A percentile compares a stretch with the other conserved stretches of the same genome.
phyloP scores from a whole-genome alignment of 768 basidiomycete species.

The Lactarius akahatsu region DNA sequence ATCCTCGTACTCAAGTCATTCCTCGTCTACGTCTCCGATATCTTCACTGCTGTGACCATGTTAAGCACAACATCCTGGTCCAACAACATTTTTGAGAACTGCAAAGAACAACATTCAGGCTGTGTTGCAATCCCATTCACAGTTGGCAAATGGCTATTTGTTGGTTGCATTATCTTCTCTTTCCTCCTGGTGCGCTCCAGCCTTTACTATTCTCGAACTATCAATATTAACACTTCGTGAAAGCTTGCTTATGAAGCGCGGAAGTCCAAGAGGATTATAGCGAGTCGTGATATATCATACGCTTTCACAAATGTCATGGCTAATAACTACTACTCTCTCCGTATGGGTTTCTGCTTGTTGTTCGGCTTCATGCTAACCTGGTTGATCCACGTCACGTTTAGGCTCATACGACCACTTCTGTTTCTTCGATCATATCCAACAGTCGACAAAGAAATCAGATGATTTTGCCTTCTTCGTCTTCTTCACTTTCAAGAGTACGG shows the following conservation, averaged over 20 bases:
- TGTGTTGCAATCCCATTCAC: constrained; percentile 87
- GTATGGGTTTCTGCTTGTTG: constrained; percentile 47
- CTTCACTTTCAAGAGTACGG: constrained; percentile 97
- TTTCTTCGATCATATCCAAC: constrained; percentile 95
- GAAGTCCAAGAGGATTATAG: constrained; percentile 92
- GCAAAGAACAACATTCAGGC: constrained; percentile 48
- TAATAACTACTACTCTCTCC: constrained; percentile 93
- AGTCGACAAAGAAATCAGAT: constrained; percentile 94
- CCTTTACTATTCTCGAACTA: background rate
- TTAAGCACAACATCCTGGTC: constrained; percentile 89
- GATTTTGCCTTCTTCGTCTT: constrained; percentile 99
- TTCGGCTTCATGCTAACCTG: background rate
- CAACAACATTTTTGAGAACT: constrained; percentile 84
- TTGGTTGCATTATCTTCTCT: constrained; percentile 98
- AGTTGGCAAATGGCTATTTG: constrained; percentile 94
- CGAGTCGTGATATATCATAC: constrained; percentile 94
- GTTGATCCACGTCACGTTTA: constrained; percentile 35
- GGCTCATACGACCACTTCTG: constrained; percentile 97
- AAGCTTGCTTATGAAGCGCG: constrained; percentile 89
- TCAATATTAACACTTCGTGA: background rate
- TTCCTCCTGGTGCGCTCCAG: constrained; percentile 74
- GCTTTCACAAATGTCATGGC: constrained; percentile 98
- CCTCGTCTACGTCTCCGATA: constrained; percentile 95
- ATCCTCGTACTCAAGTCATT: constrained; percentile 92
- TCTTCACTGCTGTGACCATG: constrained; percentile 97